Base-by-base conservation (phyloP, 1,284 basidiomycete species). In the Polyporus tsugae region DNA sequence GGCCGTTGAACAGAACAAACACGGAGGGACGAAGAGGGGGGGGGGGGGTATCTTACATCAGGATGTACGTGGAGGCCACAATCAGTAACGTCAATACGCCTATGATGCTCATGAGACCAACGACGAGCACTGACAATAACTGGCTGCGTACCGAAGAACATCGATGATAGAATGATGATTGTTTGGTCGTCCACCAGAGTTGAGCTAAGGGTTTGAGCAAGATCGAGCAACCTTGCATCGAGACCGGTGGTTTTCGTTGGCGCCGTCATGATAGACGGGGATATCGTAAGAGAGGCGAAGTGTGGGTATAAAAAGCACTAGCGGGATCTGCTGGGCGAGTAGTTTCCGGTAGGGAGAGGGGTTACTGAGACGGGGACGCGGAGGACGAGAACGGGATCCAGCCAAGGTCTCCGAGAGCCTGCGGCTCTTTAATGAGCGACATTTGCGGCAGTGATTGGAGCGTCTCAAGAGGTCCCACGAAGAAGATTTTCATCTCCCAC, bases 401-500 rank as follows among this genome's bases (percentile, higher is more conserved):
- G 52, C 15, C 52, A 53, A 7, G 52, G 22, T 29, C 29, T 29
- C 25, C 29, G 29, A 15, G 29, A 53, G 29, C 29, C n/a, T n/a
- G n/a, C n/a, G n/a, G n/a, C n/a, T n/a, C n/a, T 53, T 53, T 53
- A 53, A 33, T 53, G 52, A 53, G 29, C 52, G 22, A 49, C 46
- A 11, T 6, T 49, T 22, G 6, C 46, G 46, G n/a, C 10, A 25
- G 46, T 9, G 1, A 49, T 49, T n/a, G 22, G 22, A 25, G 46
- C 22, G n/a, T 11, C 9, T 46, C 22, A 10, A 11, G n/a, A 25
- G 25, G 46, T 49, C 46, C 22, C 46, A 49, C 46, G 46, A 49
- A 49, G 46, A 49, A 49, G 46, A 49, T 49, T 22, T 11, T 49
- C 46, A 10, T 22, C 22, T 13, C 22, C 22, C 7, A 49, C n/a